Conservation (phyloP, 2,329 filamentous ascomycete species). For the Diaporthe citrichinensis region DNA sequence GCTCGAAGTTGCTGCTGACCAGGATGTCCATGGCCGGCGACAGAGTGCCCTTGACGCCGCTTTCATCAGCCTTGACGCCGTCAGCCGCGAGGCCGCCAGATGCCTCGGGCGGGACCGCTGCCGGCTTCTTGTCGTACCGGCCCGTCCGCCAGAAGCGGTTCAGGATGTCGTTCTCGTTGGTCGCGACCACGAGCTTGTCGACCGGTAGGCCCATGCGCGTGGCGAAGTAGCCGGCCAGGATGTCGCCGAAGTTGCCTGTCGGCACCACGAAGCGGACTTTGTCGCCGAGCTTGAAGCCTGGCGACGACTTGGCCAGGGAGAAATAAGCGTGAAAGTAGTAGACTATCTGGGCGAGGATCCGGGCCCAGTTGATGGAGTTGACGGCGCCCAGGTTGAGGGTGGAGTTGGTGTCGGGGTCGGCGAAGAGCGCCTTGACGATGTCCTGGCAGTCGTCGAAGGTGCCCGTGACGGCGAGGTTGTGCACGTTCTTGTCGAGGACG, state of each 20-base stretch:
- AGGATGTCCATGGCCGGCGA: conserved; percentile 98
- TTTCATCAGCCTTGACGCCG: conserved; percentile 74
- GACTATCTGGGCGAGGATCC: conserved; percentile 95
- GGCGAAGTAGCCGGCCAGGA: conserved; percentile 94
- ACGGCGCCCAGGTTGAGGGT: conserved; percentile 90
- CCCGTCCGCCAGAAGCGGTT: conserved; percentile 95
- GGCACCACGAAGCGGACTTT: conserved; percentile 90
- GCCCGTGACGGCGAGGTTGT: conserved; percentile 90
- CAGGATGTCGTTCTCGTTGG: conserved; percentile 98
- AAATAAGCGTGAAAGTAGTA: conserved; percentile 99
- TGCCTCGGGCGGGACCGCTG: conserved; percentile 66
- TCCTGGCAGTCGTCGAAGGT: conserved; percentile 99
- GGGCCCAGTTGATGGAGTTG: conserved; percentile 96
- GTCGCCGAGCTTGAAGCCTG: conserved; percentile 74
- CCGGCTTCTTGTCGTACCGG: conserved; percentile 87
- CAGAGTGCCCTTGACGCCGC: conserved; percentile 90
- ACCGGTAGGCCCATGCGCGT: conserved; percentile 71
- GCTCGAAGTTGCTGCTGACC: conserved; percentile 96
- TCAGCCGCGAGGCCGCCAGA: conserved; percentile 76
- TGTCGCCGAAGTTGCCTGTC: conserved; percentile 97
- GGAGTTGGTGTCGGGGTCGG: conserved; percentile 85
- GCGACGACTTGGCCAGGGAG: conserved; percentile 74
- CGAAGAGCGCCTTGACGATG: conserved; percentile 94
- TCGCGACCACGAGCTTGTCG: conserved; percentile 91
- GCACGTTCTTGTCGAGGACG: conserved; percentile 89